A percentile compares a stretch with the other conserved stretches of the same genome.
These are phyloP conservation scores for Tremella yokohamensis DNA, from an alignment of 768 basidiomycete species.

Conservation along the genomic window DNA sequence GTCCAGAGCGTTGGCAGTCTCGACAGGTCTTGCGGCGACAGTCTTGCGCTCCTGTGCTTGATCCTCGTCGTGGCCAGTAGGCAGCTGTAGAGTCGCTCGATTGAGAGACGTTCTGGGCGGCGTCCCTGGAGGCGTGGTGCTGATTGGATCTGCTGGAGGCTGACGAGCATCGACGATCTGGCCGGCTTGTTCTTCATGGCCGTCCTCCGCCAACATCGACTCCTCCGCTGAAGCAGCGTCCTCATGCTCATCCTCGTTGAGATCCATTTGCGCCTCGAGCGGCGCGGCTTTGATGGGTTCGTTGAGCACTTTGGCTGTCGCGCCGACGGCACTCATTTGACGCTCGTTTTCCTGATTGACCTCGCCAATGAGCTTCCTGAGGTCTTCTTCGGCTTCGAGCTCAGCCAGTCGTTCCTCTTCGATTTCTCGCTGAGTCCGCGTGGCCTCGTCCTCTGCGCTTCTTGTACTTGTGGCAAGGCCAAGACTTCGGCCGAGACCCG, in stretches of 20 bases:
- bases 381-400: conserved; percentile 26
- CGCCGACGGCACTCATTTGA: neutral
- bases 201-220: neutral
- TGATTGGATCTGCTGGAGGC: neutral
- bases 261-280: neutral
- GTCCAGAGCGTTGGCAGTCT: neutral
- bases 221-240: neutral
- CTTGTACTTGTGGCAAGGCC: conserved; percentile 21
- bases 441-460: conserved; percentile 29
- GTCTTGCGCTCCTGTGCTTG: neutral
- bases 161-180: neutral
- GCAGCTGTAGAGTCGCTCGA: neutral
- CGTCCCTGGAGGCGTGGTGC: neutral
- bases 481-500: conserved; percentile 22
- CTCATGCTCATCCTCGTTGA: conserved; percentile 7
- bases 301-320: neutral
- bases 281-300: neutral
- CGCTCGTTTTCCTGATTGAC: neutral
- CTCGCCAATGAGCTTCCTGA: conserved; percentile 23
- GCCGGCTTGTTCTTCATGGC: neutral
- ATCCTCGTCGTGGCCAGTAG: neutral
- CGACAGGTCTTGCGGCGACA: neutral
- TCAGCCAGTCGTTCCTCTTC: conserved; percentile 31
- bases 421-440: conserved; percentile 22
- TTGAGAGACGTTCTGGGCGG: neutral